These are phyloP conservation scores for Mycena polygramma DNA, from an alignment of 768 basidiomycete species.

Conservation along the genomic window DNA sequence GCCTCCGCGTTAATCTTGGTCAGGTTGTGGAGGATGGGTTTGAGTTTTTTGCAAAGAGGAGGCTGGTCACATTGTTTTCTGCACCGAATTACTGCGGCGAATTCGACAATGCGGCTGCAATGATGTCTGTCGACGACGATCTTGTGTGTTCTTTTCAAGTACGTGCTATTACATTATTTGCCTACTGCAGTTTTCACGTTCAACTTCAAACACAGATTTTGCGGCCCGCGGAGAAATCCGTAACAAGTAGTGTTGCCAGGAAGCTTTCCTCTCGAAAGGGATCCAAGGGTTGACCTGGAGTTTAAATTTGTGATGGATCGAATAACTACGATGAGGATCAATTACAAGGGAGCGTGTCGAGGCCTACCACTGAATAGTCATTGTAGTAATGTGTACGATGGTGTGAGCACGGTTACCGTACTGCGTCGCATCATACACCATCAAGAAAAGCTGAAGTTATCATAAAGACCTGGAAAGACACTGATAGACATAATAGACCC, in stretches of 20 bases:
- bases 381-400: too few species aligned
- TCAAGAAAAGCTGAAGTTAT: too few species aligned
- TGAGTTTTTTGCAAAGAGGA: conserved; percentile 73
- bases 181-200: not conserved
- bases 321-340: too few species aligned
- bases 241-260: not conserved
- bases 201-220: not conserved
- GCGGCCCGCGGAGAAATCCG: not conserved
- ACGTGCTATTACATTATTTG: not conserved
- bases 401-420: too few species aligned
- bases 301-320: not conserved
- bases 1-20: not conserved
- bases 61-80: conserved; percentile 98
- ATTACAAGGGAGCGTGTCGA: too few species aligned
- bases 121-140: conserved; percentile 99
- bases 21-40: conserved; percentile 96
- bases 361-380: too few species aligned
- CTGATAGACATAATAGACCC: too few species aligned
- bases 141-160: conserved; percentile 98
- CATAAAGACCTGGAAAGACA: too few species aligned
- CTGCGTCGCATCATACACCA: too few species aligned
- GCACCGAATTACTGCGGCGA: conserved; percentile 96
- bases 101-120: conserved; percentile 98
- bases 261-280: conserved; percentile 3
- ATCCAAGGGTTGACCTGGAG: not conserved